A percentile compares a stretch with the other conserved stretches of the same genome.
phyloP scores from a whole-genome alignment of 495 filamentous ascomycete genomes.

The Cercophora samala region DNA sequence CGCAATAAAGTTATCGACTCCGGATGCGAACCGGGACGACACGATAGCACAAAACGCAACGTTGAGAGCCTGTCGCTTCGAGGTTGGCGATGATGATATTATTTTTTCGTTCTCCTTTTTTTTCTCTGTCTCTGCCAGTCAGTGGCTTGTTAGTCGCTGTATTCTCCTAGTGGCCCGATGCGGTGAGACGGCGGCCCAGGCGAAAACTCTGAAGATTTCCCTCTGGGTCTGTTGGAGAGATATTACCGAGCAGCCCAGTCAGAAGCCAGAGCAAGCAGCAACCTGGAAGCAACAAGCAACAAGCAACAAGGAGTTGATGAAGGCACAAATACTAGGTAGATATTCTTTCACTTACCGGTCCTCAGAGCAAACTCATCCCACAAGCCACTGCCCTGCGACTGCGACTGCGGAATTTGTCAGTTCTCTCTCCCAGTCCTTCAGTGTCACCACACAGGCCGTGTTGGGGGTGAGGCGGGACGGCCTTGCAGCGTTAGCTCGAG shows the following conservation, averaged over 20 bases:
- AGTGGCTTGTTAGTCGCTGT: neutral
- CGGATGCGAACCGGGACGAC: constrained; percentile 5
- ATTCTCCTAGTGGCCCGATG: neutral
- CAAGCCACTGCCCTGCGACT: neutral
- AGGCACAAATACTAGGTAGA: neutral
- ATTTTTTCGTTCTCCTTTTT: neutral
- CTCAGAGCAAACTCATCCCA: neutral
- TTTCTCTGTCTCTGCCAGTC: neutral
- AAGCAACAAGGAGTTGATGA: neutral
- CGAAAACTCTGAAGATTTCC: constrained; percentile 2
- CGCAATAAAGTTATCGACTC: constrained; percentile 15
- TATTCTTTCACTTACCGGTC: neutral
- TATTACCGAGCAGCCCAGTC: neutral
- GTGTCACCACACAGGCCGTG: neutral
- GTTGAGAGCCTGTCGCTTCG: neutral
- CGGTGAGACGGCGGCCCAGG: constrained; percentile 7
- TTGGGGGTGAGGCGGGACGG: neutral
- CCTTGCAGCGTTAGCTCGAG: constrained; percentile 6
- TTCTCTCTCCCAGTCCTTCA: neutral
- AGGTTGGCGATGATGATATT: neutral
- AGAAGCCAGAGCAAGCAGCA: neutral
- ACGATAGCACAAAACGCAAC: neutral
- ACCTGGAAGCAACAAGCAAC: neutral
- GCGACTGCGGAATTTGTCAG: neutral
- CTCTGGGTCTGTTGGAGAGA: neutral